Evolutionary conservation across 208 protist genomes (phyloP), one percentile per base, ranked within the genome.

Genomic region (Strigomonas galati): DNA sequence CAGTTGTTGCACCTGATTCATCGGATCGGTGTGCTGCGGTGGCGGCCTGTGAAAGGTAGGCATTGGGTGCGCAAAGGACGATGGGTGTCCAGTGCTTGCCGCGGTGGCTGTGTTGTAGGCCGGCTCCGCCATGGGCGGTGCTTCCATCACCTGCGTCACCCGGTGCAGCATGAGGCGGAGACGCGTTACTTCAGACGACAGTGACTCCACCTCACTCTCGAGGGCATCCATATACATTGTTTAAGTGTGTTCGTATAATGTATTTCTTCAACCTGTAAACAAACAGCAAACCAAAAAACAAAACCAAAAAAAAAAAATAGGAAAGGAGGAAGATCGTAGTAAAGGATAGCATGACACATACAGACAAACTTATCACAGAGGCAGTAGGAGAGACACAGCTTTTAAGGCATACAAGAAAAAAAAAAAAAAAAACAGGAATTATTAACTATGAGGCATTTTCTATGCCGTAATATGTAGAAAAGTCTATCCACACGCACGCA

Each of bases 161-260:
- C 83, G 78, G 65, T 89, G 77, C 62, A 96, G 72, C 85, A 96
- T 94, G 44, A 92, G 69, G 10, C 87, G 91, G 14, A 96, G 78
- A 15, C 91, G 85, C 30, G 81, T 91, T 59, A 96, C 81, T 69
- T 96, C 87, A 12, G 79, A 84, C 32, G 77, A 81, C 26, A 96
- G 81, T 15, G 81, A 78, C 69, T 91, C 85, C 46, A 96, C 84
- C 70, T 96, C 91, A 21, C 74, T 76, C 61, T 96, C 84, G 12
- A 96, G 69, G 19, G 84, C 72, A 65, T 92, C 74, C 81, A 92
- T 86, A 54, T 91, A 81, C 84, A 93, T 92, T 14, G 67, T 40
- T 3, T 62, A 52, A 19, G 12, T 37, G 5, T 31, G 35, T 21
- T 60, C 7, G 54, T 4, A 15, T 7, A 19, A 5, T 55, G 10